Evolutionary conservation across 441 rosid genomes (phyloP), one percentile per base, ranked within the genome.

Genomic region (Gossypium schwendimanii): DNA sequence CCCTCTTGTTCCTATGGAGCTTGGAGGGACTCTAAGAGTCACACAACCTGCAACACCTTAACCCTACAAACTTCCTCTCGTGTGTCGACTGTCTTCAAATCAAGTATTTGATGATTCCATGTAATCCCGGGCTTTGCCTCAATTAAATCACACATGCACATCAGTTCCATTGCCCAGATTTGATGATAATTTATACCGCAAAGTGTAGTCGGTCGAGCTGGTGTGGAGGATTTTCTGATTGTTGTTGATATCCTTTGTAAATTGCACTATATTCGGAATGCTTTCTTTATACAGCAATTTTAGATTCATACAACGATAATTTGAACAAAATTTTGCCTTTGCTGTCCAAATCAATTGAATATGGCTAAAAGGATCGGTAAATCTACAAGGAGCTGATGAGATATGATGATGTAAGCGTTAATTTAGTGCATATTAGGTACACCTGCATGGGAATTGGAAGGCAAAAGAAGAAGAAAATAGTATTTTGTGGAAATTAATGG

Each of bases 1-100:
- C 70, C 98, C 98, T 3, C 84, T 92, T 0, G 81, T 92, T 60
- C 93, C 99, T 4, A 12, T 84, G n/a, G 93, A 92, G 80, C 93
- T 89, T 36, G 99, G 99, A 49, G 99, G 98, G 26, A 91, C 97
- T 1, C 78, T 95, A 47, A 85, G 98, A 81, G 71, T 81, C 36
- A 60, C 84, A 63, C 82, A 81, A 68, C 78, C 75, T 52, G 64
- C 74, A 58, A 73, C 54, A 47, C 59, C 69, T 76, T 76, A 6
- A 57, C 36, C 36, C n/a, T 58, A 26, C n/a, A 36, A 52, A 12
- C 9, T 15, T 12, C 33, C 41, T 18, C 68, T 15, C 0, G 71
- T 70, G 23, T 50, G 3, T 8, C 24, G 6, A 53, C 3, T 50
- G 39, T 66, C 71, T 49, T 45, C 3, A 69, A 57, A 44, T 24